A percentile compares a stretch with the other conserved stretches of the same genome.
These are phyloP conservation scores for Sporothrix curviconia DNA, from an alignment of 2,329 filamentous ascomycete species.

Conservation along the genomic window DNA sequence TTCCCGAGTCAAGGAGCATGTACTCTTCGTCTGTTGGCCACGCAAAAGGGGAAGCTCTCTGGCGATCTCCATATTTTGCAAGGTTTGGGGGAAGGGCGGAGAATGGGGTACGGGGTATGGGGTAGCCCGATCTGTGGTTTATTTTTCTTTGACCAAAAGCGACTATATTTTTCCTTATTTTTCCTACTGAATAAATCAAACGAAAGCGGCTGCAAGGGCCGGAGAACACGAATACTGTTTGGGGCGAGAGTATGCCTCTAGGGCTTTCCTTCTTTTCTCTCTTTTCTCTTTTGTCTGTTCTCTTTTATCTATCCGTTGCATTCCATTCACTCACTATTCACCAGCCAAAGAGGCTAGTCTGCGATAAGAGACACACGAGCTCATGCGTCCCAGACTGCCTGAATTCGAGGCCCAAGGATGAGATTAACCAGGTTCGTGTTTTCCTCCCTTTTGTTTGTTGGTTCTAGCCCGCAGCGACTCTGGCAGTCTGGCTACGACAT, in stretches of 20 bases:
- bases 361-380: neutral
- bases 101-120: neutral
- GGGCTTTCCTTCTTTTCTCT: no score
- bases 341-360: neutral
- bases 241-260: no score
- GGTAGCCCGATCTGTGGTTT: no score
- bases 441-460: neutral
- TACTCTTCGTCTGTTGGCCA: no score
- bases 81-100: neutral
- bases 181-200: no score
- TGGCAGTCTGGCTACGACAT: no score
- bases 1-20: neutral
- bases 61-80: neutral
- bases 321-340: no score
- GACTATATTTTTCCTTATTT: no score
- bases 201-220: no score
- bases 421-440: conserved; percentile 1
- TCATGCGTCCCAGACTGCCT: neutral
- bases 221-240: no score
- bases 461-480: no score
- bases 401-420: conserved; percentile 1
- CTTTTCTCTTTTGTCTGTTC: neutral
- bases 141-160: no score
- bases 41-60: conserved; percentile 4
- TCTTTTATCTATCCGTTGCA: neutral